phyloP scores from a whole-genome alignment of 768 basidiomycete genomes.

The Russula sp. region DNA sequence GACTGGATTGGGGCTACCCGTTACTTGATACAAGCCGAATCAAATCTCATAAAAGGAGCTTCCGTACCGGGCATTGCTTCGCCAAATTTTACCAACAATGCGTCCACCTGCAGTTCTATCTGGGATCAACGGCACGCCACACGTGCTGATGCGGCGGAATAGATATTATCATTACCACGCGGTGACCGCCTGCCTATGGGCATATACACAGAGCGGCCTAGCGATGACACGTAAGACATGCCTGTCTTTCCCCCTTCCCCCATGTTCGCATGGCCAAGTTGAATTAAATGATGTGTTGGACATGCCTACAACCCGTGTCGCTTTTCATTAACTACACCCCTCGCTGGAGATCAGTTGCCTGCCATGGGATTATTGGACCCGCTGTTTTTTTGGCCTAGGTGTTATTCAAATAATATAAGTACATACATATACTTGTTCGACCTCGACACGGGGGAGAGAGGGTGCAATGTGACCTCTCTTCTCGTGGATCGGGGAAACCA shows the following conservation, averaged over 20 bases:
- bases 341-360: not conserved
- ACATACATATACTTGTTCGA: not conserved
- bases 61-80: constrained; percentile 6
- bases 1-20: not conserved
- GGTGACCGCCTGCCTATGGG: not conserved
- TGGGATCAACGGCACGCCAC: constrained; percentile 7
- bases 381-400: not conserved
- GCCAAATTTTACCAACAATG: constrained; percentile 10
- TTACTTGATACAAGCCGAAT: constrained; percentile 1
- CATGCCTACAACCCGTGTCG: constrained; percentile 10
- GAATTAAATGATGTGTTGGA: not conserved
- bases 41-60: not conserved
- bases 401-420: not conserved
- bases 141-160: constrained; percentile 11
- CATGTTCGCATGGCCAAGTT: not conserved
- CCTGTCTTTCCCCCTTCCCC: not conserved
- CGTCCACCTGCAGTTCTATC: constrained; percentile 9
- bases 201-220: not conserved
- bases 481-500: not conserved
- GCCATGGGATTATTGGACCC: not conserved
- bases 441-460: not conserved
- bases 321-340: not conserved
- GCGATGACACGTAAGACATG: constrained; percentile 4
- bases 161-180: constrained; percentile 7
- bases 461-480: not conserved